Percentiles rank a stretch among this genome's conserved stretches.
Evolutionary conservation across 2,329 filamentous ascomycete genomes (phyloP).

Genomic region (Cladosporium sp.): DNA sequence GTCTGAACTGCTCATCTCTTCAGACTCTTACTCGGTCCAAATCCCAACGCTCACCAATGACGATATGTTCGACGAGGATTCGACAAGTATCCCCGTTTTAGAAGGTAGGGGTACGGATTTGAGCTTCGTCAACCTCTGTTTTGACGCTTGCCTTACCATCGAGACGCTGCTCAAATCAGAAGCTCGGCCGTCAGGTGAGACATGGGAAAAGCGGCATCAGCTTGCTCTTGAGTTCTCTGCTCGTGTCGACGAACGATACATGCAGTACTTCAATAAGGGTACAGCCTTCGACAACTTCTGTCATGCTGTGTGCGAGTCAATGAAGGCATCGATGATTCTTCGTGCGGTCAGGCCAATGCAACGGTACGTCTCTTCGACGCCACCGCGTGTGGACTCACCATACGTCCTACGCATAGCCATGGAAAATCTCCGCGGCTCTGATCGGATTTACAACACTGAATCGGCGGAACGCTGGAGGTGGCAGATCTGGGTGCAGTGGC

Average conservation of each 20-base stretch:
- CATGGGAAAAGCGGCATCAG: constrained; percentile 36
- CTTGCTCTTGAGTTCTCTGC: constrained; percentile 31
- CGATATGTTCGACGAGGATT: constrained; percentile 33
- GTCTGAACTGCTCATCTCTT: constrained; percentile 32
- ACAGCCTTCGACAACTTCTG: constrained; percentile 30
- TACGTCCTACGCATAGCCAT: constrained; percentile 43
- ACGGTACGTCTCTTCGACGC: constrained; percentile 27
- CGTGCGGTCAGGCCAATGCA: constrained; percentile 36
- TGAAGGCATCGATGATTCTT: constrained; percentile 33
- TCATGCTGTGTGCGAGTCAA: constrained; percentile 29
- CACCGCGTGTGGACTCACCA: constrained; percentile 36
- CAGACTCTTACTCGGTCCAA: constrained; percentile 29
- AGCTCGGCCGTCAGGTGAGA: constrained; percentile 22
- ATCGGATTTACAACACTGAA: constrained; percentile 38
- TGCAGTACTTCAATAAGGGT: constrained; percentile 31
- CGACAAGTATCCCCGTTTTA: constrained; percentile 27
- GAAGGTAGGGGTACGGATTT: constrained; percentile 35
- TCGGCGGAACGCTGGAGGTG: constrained; percentile 48
- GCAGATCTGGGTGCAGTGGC: constrained; percentile 60
- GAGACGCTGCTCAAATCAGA: constrained; percentile 15
- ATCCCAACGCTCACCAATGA: constrained; percentile 38
- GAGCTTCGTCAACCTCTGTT: constrained; percentile 29
- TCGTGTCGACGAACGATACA: constrained; percentile 29
- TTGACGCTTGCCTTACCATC: constrained; percentile 8
- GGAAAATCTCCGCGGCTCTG: constrained; percentile 49